Percentiles rank a stretch among this genome's conserved stretches.
phyloP scores from a whole-genome alignment of 78 protist genomes.

The Dictyostelium intermedium region DNA sequence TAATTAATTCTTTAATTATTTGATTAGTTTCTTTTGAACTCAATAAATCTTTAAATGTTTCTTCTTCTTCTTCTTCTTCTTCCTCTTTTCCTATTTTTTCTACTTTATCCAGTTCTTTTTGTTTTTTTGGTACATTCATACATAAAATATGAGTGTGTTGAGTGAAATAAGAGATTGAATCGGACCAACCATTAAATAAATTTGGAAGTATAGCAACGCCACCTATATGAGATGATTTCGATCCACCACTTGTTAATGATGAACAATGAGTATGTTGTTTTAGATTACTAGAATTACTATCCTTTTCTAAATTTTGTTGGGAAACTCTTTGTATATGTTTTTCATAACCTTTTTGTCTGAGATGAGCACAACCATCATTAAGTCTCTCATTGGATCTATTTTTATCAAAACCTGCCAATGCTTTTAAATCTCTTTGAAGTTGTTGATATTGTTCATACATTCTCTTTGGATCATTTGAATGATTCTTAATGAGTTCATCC shows the following conservation, averaged over 20 bases:
- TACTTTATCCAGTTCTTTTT: neutral
- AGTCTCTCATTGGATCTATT: neutral
- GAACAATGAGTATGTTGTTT: neutral
- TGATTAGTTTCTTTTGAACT: slow-evolving; percentile 10
- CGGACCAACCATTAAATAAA: neutral
- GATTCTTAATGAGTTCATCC: neutral
- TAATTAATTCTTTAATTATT: neutral
- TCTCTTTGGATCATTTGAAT: neutral
- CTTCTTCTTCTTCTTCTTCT: neutral
- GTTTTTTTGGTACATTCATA: neutral
- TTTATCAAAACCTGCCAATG: neutral
- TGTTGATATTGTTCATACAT: neutral
- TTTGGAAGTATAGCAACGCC: neutral
- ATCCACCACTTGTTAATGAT: neutral
- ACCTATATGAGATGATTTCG: neutral
- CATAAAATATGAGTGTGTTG: neutral
- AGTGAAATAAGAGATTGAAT: neutral
- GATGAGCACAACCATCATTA: neutral
- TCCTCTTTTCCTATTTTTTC: neutral
- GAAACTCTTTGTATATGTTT: neutral
- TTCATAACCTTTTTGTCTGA: neutral
- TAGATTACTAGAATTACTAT: neutral
- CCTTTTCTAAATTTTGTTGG: neutral
- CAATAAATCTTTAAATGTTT: neutral
- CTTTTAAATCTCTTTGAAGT: neutral